Evolutionary conservation across 1,284 basidiomycete genomes (phyloP), one percentile per base, ranked within the genome.

Genomic region (Ganoderma boninense): DNA sequence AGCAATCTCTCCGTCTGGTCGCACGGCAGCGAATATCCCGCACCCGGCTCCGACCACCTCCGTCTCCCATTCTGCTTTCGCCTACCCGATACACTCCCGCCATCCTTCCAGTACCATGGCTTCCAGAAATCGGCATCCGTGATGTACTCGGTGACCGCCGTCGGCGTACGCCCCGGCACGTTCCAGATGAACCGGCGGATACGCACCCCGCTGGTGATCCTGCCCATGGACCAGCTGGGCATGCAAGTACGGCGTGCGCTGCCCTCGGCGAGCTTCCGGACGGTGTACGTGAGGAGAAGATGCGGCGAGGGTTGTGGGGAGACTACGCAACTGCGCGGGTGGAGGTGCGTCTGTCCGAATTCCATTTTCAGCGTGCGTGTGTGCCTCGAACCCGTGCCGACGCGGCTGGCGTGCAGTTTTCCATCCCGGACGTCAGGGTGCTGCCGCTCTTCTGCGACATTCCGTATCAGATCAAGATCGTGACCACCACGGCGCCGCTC

Each of bases 301-400:
- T 78, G 32, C 40, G 77, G 1, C 66, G 68, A 26, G 72, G 75
- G 7, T 61, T 77, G 5, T 78, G 75, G 74, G 77, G 76, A n/a
- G 73, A 74, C 4, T 73, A 75, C 62, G 57, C 74, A 10, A 66
- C 71, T 20, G 76, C 74, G 26, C 66, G 64, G 62, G 69, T 69
- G 16, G 61, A 74, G 67, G 65, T 77, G 65, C 32, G 66, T 68
- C 52, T 23, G 38, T 49, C 13, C 14, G 5, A 14, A 7, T 61
- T 42, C 26, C 38, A 7, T 16, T 18, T 7, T n/a, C 43, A 46
- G 26, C 20, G n/a, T 4, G 11, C 20, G 29, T 4, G 11, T 16
- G 40, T 14, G 23, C 16, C 26, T 32, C 61, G 10, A 18, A 35
- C 26, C 26, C 43, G 11, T 43, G 10, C 23, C 29, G 57, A 18